Evolutionary conservation across 139 green algal species (phyloP), one percentile per base, ranked within the genome.

Genomic region (Astrephomene gubernaculifera): DNA sequence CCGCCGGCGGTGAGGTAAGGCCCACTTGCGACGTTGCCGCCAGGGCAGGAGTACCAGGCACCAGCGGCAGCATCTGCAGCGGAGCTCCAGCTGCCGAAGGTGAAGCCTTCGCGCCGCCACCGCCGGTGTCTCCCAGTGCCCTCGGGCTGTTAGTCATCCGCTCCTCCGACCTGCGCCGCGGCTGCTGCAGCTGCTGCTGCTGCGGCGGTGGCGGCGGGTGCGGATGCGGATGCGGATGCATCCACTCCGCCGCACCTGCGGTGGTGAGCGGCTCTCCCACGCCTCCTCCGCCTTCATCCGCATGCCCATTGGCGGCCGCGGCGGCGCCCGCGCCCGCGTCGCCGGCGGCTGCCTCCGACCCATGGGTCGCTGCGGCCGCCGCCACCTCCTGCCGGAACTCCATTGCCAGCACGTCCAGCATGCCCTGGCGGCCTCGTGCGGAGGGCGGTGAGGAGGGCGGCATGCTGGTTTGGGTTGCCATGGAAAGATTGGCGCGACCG

Each of bases 401-500:
- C 43, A 78, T 43, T 8, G 70, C 43, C 27, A 63, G n/a, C 5
- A 61, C 41, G 3, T 78, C 70, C 43, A 57, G 39, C 69, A 70
- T 29, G n/a, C 31, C 31, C 31, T 70, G 35, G 10, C 6, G 65
- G n/a, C 65, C 8, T 24, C n/a, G 39, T 4, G 39, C 2, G 39
- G 68, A 1, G 14, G 17, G 53, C 35, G 35, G 53, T 33, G 29
- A 53, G 35, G 60, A 24, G 21, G 57, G 31, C 36, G 38, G 76
- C 38, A 83, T 83, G 60, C 60, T 73, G 60, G 76, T 83, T 60
- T 83, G 76, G 21, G 76, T 83, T 39, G 60, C 60, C 39, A 83
- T 6, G 5, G 76, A 83, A n/a, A 83, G 76, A 4, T 29, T 63
- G n/a, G 36, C 45, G 39, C 76, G 76, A 17, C 76, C 76, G 8